Evolutionary conservation across 2,329 filamentous ascomycete species (phyloP).

Genomic region (Botryotinia convoluta): DNA sequence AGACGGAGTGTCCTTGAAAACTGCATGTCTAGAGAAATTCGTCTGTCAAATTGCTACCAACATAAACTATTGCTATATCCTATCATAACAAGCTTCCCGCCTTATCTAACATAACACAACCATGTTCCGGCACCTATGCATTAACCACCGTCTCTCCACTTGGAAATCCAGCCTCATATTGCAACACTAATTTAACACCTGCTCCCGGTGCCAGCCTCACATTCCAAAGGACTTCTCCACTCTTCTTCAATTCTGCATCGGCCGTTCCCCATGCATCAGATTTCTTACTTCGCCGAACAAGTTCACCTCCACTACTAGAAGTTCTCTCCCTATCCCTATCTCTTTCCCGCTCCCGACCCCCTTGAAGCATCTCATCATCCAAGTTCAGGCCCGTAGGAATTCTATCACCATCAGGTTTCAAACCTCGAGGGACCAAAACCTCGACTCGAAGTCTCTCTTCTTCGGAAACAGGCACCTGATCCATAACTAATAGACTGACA

Average conservation of each 20-base stretch:
- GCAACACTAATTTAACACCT: constrained; percentile 55
- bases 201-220: constrained; percentile 57
- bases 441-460: constrained; percentile 56
- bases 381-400: constrained; percentile 40
- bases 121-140: constrained; percentile 8
- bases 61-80: neutral
- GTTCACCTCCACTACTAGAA: neutral
- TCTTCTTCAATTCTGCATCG: constrained; percentile 52
- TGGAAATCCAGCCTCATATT: constrained; percentile 61
- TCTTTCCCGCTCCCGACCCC: constrained; percentile 29
- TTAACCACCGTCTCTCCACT: constrained; percentile 45
- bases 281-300: constrained; percentile 31
- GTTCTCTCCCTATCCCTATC: constrained; percentile 28
- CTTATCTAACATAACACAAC: neutral
- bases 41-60: neutral
- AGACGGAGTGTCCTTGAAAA: too few relatives aligned
- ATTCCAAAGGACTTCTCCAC: constrained; percentile 58
- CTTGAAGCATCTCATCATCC: constrained; percentile 21
- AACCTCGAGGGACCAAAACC: constrained; percentile 48
- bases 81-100: neutral
- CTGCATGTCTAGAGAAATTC: neutral
- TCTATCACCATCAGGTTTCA: constrained; percentile 43
- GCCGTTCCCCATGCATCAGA: constrained; percentile 52
- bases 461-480: constrained; percentile 61
- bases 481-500: constrained; percentile 51